Evolutionary conservation across 2,329 filamentous ascomycete species (phyloP), one percentile per base, ranked within the genome.

Genomic region (Byssochlamys sp.): DNA sequence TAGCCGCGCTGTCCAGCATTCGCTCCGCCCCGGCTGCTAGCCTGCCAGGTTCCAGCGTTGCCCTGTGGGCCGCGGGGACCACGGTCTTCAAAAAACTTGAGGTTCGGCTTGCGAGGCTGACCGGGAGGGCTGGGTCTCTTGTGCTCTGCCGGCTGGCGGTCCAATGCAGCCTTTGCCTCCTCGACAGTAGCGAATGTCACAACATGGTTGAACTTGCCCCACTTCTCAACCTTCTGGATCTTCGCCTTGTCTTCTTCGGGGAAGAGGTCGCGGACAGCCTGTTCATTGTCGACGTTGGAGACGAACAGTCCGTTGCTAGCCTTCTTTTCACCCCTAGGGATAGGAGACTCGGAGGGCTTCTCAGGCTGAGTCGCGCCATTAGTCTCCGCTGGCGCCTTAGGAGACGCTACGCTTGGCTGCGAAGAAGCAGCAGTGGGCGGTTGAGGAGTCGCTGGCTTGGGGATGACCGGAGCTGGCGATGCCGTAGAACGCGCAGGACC

Each of bases 291-390:
- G 25, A 91, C 85, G 67, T 91, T 91, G 77, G 89, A 89, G 60
- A 99, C 86, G 73, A 96, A 99, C 24, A 99, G 82, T 53, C 89
- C 92, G 66, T 90, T 87, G 64, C 87, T 90, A 64, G 82, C 84
- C 67, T 90, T 82, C 67, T 77, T 81, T 5, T 81, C 81, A 3
- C 76, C 64, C 71, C 84, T 86, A 61, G 88, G 84, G 19, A 76
- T 70, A 54, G 87, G 66, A 6, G 71, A 72, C 35, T 77, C 74
- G 9, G 66, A 60, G 11, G 69, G 58, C 60, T 73, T 75, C 54
- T 77, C 74, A 0, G 75, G 73, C 53, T 79, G 78, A 14, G 72
- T 67, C 19, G 79, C 75, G 58, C 82, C 82, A 60, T 84, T 85
- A 11, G 71, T 68, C 39, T 75, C 74, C 7, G 39, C n/a, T 3